Conservation (phyloP, 176 grass and related monocot genomes). For the Rhynchospora pubera region DNA sequence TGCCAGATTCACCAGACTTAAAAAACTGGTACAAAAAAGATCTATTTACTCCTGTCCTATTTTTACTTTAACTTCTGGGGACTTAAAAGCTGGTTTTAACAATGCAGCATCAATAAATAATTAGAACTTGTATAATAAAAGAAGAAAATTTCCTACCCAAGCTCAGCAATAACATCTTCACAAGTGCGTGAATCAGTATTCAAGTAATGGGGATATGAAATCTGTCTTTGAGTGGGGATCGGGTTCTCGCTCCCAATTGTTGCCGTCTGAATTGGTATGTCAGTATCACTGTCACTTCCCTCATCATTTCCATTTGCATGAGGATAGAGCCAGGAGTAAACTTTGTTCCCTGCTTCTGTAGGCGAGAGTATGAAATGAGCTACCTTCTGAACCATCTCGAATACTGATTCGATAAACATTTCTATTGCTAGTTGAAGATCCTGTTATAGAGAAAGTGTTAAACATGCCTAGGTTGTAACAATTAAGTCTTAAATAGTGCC, state of each 20-base stretch:
- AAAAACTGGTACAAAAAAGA: no score
- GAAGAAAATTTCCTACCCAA: slow-evolving; percentile 49
- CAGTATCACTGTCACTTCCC: slow-evolving; percentile 26
- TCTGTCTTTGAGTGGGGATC: slow-evolving; percentile 49
- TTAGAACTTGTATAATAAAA: slow-evolving; percentile 10
- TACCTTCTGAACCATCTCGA: slow-evolving; percentile 69
- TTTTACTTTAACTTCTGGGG: not conserved
- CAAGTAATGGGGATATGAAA: slow-evolving; percentile 57
- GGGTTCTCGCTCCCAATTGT: slow-evolving; percentile 68
- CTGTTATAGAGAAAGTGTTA: slow-evolving; percentile 23
- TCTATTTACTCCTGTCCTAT: no score
- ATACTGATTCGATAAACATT: slow-evolving; percentile 92
- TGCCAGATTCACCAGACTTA: no score
- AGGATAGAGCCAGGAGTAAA: slow-evolving; percentile 50
- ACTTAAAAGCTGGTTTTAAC: not conserved
- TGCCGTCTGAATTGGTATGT: slow-evolving; percentile 46
- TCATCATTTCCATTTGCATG: slow-evolving; percentile 19
- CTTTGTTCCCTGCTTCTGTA: slow-evolving; percentile 60
- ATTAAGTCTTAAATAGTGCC: not conserved
- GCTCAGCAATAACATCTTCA: slow-evolving; percentile 92
- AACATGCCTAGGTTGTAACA: not conserved
- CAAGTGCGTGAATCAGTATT: slow-evolving; percentile 94
- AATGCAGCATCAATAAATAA: not conserved
- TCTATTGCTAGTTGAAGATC: slow-evolving; percentile 92
- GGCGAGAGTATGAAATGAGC: slow-evolving; percentile 88